Evolutionary conservation across 192 early-diverging fungal species (phyloP), one percentile per base, ranked within the genome.

Genomic region (Backusella parvicylindrica): DNA sequence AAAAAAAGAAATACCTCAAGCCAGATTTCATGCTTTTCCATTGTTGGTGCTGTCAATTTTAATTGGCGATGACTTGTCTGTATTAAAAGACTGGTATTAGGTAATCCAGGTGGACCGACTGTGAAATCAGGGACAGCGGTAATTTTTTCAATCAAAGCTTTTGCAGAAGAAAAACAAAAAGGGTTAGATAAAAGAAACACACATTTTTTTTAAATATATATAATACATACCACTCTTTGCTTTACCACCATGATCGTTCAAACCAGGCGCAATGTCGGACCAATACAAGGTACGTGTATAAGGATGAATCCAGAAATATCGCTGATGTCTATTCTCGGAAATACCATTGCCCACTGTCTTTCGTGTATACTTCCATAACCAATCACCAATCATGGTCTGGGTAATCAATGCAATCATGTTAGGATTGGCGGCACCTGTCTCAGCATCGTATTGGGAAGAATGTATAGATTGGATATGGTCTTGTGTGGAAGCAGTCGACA

Each of bases 301-400:
- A 16, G 92, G 92, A 71, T 92, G 91, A 28, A 94, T 84, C 92
- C 92, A 94, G 38, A 94, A 91, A 81, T 88, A 94, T 13, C 92
- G 84, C 68, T 83, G 65, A 65, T 94, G 89, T 9, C 86, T 81
- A 43, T 89, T 89, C 73, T 90, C 91, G 15, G 82, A 85, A 5
- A 82, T 78, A 41, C 83, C 82, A 12, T 67, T 76, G 0, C 81
- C 82, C 21, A 86, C 84, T 33, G 56, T 80, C 36, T 85, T 80
- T 7, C 90, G 80, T 32, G 91, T 91, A 70, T 89, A 94, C 78
- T 94, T 94, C 83, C 82, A 88, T 79, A 94, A 80, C 71, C 84
- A 90, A 31, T 89, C 85, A 9, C 92, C 92, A 31, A 94, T 91
- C 92, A 94, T 94, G 18, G 92, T 91, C 36, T 89, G 88, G 21